Base-by-base conservation (phyloP, 2,329 filamentous ascomycete species). In the Colletotrichum tamarilloi region DNA sequence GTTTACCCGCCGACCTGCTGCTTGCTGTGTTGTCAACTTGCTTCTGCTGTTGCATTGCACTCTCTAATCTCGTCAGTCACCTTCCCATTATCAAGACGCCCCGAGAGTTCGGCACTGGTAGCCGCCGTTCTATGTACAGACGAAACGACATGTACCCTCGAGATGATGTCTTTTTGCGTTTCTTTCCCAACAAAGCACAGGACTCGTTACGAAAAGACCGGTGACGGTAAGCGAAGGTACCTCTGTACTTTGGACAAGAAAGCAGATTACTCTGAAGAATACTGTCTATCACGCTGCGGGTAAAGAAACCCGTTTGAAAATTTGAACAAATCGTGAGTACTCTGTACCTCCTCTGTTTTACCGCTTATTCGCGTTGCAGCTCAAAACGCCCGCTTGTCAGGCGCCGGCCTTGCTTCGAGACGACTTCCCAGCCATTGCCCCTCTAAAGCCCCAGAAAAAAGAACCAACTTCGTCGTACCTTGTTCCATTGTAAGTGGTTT, bases 331-430 rank as follows among this genome's bases (percentile, higher is more conserved):
- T 72, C 65, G 42, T 26, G 42, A 46, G 59, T 72, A 69, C 70
- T 30, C 55, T 19, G 42, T 72, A 69, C 70, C 38, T 59, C 22
- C 22, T 6, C 24, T 24, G 53, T 65, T 49, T 22, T 73, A 73
- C 70, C 70, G 70, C 70, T 56, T 65, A 55, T 73, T 73, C 60
- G 66, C 49, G 67, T 70, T 73, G 67, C 70, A 70, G 66, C 59
- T 65, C 60, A 73, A 70, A 73, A 73, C 70, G 69, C 69, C 66
- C 66, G 66, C 66, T 69, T 6, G 53, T 62, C 70, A 60, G 52
- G 60, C 70, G 67, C 70, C 70, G 70, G 46, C 60, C 67, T 32
- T 32, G 53, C 24, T 56, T 56, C 53, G n/a, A 56, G 26, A 26
- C 22, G 22, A 16, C 53, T 24, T 56, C 53, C 62, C 49, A 65